phyloP scores from a whole-genome alignment of 495 filamentous ascomycete species.

The Tetracladium setigerum region DNA sequence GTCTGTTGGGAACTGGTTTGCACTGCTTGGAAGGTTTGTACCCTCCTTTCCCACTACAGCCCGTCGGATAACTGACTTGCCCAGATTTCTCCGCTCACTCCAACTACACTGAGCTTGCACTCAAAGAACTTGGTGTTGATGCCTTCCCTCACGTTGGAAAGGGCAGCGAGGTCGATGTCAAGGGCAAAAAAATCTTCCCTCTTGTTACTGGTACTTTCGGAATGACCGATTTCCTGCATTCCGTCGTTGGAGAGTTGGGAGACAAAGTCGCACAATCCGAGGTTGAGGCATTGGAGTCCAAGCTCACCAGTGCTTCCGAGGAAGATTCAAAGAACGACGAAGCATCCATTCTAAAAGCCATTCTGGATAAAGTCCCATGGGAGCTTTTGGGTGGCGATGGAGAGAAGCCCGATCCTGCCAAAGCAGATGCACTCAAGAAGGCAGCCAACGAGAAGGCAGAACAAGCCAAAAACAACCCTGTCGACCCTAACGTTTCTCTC shows the following conservation, averaged over 20 bases:
- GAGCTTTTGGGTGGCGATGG: conserved; percentile 64
- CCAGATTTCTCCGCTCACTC: conserved; percentile 89
- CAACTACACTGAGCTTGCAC: conserved; percentile 79
- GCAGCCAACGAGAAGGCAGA: conserved; percentile 59
- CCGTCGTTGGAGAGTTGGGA: conserved; percentile 78
- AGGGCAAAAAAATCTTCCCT: conserved; percentile 62
- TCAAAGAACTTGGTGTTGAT: conserved; percentile 72
- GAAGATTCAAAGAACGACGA: conserved; percentile 50
- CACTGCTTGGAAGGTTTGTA: conserved; percentile 67
- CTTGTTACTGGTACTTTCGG: conserved; percentile 87
- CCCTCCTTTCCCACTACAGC: conserved; percentile 43
- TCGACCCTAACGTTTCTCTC: conserved; percentile 57
- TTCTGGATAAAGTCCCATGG: conserved; percentile 70
- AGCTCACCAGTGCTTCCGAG: conserved; percentile 51
- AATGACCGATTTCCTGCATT: conserved; percentile 90
- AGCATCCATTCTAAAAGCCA: conserved; percentile 62
- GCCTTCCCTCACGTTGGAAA: conserved; percentile 84
- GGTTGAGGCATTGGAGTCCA: conserved; percentile 71
- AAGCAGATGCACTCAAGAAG: conserved; percentile 55
- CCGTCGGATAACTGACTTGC: conserved; percentile 72
- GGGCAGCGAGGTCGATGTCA: conserved; percentile 53
- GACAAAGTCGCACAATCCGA: conserved; percentile 87
- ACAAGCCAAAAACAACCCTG: conserved; percentile 59
- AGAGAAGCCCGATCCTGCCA: conserved; percentile 38
- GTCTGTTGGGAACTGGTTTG: conserved; percentile 75